Conservation (phyloP, 352 stramenopile genomes). For the Elongisporangium prolatum region DNA sequence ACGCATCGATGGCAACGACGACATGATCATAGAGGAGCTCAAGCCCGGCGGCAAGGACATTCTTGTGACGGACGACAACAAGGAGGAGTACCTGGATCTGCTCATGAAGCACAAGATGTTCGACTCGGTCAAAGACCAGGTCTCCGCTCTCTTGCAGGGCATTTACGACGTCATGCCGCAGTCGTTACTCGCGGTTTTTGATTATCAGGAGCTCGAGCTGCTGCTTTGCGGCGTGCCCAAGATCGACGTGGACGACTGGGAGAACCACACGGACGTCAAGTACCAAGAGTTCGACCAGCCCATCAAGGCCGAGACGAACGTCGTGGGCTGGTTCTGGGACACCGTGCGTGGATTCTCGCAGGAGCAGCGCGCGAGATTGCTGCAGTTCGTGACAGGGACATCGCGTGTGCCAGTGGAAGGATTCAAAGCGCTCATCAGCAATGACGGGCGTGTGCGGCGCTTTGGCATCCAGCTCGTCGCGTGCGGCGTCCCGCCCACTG, state of each 20-base stretch:
- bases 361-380: conserved; percentile 77
- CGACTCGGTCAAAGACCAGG: conserved; percentile 86
- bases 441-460: conserved; percentile 85
- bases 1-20: conserved; percentile 37
- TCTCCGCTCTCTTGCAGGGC: conserved; percentile 87
- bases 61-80: conserved; percentile 92
- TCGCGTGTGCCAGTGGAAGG: conserved; percentile 92
- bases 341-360: conserved; percentile 71
- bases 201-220: conserved; percentile 95
- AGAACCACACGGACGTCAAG: conserved; percentile 75
- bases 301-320: conserved; percentile 44
- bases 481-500: conserved; percentile 61
- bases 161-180: conserved; percentile 90
- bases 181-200: conserved; percentile 87
- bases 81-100: conserved; percentile 94
- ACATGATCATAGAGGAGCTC: conserved; percentile 78
- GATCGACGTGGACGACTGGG: conserved; percentile 91
- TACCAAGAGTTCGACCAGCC: conserved; percentile 72
- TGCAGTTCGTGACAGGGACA: conserved; percentile 91
- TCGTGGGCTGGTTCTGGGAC: conserved; percentile 90
- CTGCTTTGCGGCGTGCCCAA: conserved; percentile 88
- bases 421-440: conserved; percentile 87
- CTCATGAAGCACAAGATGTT: conserved; percentile 94
- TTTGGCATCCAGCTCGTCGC: conserved; percentile 96
- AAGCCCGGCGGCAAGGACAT: conserved; percentile 90